A percentile compares a stretch with the other conserved stretches of the same genome.
Evolutionary conservation across 1,284 basidiomycete genomes (phyloP).

Genomic region (Ustilago cynodontis): DNA sequence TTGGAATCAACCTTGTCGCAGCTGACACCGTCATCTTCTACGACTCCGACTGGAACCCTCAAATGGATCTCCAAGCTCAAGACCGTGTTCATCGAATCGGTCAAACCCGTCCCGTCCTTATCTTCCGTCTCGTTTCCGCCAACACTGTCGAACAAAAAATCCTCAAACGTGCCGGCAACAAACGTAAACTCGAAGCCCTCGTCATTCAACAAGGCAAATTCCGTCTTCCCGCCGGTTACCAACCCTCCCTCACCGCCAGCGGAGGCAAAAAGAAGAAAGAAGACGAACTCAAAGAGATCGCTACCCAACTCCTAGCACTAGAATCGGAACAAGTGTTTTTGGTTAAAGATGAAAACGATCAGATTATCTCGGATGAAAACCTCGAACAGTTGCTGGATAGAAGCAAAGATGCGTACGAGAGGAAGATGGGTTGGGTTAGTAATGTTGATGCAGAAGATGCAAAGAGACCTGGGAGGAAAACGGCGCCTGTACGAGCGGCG

Average conservation of each 20-base stretch:
- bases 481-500: slow-evolving; percentile 71
- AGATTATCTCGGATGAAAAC: slow-evolving; percentile 83
- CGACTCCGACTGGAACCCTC: slow-evolving; percentile 94
- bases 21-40: slow-evolving; percentile 80
- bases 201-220: slow-evolving; percentile 87
- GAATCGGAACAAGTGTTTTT: slow-evolving; percentile 91
- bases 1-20: slow-evolving; percentile 86
- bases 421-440: slow-evolving; percentile 80
- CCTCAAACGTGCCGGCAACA: slow-evolving; percentile 87
- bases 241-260: slow-evolving; percentile 74
- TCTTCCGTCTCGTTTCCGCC: slow-evolving; percentile 81
- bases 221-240: slow-evolving; percentile 33
- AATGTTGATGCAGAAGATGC: slow-evolving; percentile 21
- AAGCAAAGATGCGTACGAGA: slow-evolving; percentile 81
- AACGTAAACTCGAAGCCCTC: slow-evolving; percentile 87
- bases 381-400: slow-evolving; percentile 85
- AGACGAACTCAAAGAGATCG: slow-evolving; percentile 72
- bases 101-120: slow-evolving; percentile 77
- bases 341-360: slow-evolving; percentile 78
- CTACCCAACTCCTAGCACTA: slow-evolving; percentile 81
- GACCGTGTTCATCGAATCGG: slow-evolving; percentile 96
- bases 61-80: slow-evolving; percentile 93
- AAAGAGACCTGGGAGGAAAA: slow-evolving; percentile 22
- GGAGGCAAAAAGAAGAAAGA: slow-evolving; percentile 73
- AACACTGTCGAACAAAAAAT: slow-evolving; percentile 91